A percentile compares a stretch with the other conserved stretches of the same genome.
phyloP scores from a whole-genome alignment of 176 grass and related monocot species.

The Bromus sterilis region DNA sequence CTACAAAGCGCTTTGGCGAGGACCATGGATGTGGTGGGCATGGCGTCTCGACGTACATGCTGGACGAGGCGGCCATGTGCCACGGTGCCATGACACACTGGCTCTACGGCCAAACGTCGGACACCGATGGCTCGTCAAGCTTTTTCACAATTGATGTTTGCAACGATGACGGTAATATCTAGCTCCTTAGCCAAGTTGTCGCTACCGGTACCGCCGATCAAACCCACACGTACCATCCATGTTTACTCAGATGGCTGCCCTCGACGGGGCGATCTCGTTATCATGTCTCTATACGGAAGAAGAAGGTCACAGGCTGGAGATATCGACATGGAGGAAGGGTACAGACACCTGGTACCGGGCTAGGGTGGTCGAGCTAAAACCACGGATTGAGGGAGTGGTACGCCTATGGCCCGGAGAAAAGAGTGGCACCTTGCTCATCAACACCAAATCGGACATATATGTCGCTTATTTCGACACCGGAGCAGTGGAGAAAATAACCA shows the following conservation, averaged over 20 bases:
- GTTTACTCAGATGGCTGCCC: background rate
- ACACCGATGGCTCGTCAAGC: background rate
- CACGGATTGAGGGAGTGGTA: background rate
- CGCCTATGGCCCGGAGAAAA: background rate
- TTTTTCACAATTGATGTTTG: background rate
- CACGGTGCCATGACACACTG: background rate
- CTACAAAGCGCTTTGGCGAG: background rate
- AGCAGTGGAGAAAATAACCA: background rate
- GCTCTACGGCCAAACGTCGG: background rate
- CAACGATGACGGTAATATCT: background rate
- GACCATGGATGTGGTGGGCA: background rate
- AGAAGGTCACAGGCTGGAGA: background rate
- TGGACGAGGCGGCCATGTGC: background rate
- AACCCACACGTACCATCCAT: no score
- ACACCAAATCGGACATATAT: fast-evolving
- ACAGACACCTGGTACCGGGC: background rate
- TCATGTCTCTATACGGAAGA: background rate
- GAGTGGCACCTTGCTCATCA: background rate
- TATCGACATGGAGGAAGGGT: background rate
- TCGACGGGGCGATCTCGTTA: background rate
- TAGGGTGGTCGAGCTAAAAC: background rate
- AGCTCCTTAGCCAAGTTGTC: background rate
- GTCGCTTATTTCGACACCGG: background rate
- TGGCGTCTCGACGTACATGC: background rate
- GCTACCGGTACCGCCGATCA: background rate